Base-by-base conservation (phyloP, 176 grass and related monocot genomes). In the Lolium rigidum region DNA sequence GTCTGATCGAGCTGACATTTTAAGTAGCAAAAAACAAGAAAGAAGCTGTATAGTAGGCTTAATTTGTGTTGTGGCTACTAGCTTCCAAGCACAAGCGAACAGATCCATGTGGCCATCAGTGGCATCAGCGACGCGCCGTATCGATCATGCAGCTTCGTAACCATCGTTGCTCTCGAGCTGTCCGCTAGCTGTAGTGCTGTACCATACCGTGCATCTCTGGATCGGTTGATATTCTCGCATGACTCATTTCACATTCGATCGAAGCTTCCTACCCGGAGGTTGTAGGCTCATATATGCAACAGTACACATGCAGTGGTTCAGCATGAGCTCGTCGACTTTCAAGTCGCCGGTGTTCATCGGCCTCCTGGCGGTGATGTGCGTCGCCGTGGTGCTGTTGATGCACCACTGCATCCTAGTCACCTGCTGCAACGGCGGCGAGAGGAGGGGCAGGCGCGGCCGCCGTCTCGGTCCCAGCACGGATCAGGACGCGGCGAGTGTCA, bases 291-390 rank as follows among this genome's bases (percentile, higher is more conserved):
- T 74, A 50, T 10, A 9, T 55, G 74, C 31, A 39, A 68, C 65
- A 68, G 65, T 16, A 16, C 21, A 46, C 22, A 73, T 83, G 81
- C 11, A 56, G 68, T 56, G 39, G 44, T 18, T 63, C 48, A 38
- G 10, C 13, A 20, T 28, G 37, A 81, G 47, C 77, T 6, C 57
- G 10, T 43, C 57, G 48, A 24, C 85, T 57, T 80, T 16, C 66
- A 52, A 11, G 67, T 72, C 85, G 81, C 89, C 85, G 80, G 81
- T 83, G 68, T 80, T 91, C 85, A 80, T 90, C 70, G 87, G 58
- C 17, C 60, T 90, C 12, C 18, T 90, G 12, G 46, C 12, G 31
- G 84, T 87, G 22, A 77, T 84, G 77, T 84, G 75, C 43, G 77
- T 89, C 3, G 84, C 81, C 0, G 5, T 67, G 16, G 25, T 82